phyloP scores from a whole-genome alignment of 306 rosid genomes.

The Vigna mungo region DNA sequence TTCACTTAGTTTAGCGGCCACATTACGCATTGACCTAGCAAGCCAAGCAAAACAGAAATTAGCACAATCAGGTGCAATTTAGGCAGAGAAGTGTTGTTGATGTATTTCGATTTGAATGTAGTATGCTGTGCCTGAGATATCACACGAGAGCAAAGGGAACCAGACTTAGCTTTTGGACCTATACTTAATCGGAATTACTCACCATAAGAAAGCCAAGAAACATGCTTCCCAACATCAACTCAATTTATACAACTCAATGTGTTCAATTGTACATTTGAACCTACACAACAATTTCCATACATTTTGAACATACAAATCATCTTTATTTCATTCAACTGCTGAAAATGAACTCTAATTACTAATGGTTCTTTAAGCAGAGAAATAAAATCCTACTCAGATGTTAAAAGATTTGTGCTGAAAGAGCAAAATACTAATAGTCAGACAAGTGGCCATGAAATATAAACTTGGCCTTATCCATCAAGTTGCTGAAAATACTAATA shows the following conservation, averaged over 20 bases:
- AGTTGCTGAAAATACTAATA: background rate
- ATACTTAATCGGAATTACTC: background rate
- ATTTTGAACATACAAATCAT: constrained; percentile 1
- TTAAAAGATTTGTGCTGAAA: background rate
- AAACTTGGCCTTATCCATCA: constrained; percentile 4
- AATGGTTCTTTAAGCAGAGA: constrained; percentile 22
- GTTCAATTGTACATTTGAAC: background rate
- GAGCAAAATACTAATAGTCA: constrained; percentile 12
- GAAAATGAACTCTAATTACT: constrained; percentile 10
- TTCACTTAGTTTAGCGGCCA: constrained; percentile 21
- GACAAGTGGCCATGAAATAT: constrained; percentile 10
- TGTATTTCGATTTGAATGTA: background rate
- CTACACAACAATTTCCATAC: background rate
- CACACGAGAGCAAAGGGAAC: background rate
- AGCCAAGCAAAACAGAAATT: background rate
- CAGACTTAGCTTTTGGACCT: background rate
- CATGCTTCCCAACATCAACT: constrained; percentile 9
- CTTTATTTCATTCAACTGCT: background rate
- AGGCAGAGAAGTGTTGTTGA: background rate
- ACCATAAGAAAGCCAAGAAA: constrained; percentile 7
- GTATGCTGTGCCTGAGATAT: background rate
- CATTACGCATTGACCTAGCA: background rate
- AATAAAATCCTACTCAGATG: constrained; percentile 7
- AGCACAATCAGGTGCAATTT: constrained; percentile 4
- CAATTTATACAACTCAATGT: background rate